A percentile compares a stretch with the other conserved stretches of the same genome.
Conservation (phyloP, 176 grass and related monocot species). For the Avena insularis region DNA sequence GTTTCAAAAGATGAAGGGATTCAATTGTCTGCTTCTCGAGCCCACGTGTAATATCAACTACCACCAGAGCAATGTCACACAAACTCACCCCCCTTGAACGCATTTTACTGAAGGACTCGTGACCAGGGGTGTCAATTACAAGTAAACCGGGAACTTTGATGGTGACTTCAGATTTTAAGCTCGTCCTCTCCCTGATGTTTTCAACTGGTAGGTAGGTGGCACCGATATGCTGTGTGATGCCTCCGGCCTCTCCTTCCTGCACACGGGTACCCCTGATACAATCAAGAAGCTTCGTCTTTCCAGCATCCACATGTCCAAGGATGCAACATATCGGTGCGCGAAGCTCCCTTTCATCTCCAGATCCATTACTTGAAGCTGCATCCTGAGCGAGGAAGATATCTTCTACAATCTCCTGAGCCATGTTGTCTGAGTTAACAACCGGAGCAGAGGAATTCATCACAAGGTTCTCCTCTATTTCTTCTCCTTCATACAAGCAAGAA, state of each 20-base stretch:
- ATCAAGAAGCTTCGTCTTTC: constrained; percentile 75
- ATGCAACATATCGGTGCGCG: constrained; percentile 32
- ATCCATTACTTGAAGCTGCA: constrained; percentile 24
- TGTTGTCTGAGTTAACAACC: neutral
- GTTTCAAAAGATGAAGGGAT: constrained; percentile 61
- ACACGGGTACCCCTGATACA: constrained; percentile 57
- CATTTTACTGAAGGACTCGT: constrained; percentile 74
- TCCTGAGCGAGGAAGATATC: constrained; percentile 5
- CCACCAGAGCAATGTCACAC: constrained; percentile 69
- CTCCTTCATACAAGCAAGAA: neutral
- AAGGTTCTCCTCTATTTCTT: constrained; percentile 25
- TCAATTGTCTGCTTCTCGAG: constrained; percentile 74
- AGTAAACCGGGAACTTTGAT: constrained; percentile 73
- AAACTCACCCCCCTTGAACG: constrained; percentile 69
- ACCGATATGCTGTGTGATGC: constrained; percentile 81
- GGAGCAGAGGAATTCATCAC: neutral
- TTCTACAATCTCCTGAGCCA: neutral
- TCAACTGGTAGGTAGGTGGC: constrained; percentile 72
- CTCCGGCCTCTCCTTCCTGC: constrained; percentile 58
- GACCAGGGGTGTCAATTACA: constrained; percentile 79
- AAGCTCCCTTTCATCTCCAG: constrained; percentile 55
- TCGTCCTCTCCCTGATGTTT: constrained; percentile 71
- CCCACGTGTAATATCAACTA: constrained; percentile 72
- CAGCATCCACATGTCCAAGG: constrained; percentile 51
- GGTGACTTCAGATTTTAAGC: constrained; percentile 51